Conservation (phyloP, 176 grass and related monocot species). For the Juncus effusus region DNA sequence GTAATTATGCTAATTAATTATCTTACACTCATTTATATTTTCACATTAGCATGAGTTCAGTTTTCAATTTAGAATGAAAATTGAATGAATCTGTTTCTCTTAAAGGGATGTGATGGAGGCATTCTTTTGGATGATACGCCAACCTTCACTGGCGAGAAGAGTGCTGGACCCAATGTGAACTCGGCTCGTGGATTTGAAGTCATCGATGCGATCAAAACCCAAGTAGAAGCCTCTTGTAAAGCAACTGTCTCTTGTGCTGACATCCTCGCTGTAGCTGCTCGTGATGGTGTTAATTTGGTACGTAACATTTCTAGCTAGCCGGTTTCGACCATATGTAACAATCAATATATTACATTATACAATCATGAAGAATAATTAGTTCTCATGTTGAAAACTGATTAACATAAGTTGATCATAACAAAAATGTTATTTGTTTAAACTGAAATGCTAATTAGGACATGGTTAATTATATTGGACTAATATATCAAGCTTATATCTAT, state of each 20-base stretch:
- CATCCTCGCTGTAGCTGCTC: slow-evolving; percentile 60
- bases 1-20: neutral
- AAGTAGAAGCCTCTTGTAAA: slow-evolving; percentile 54
- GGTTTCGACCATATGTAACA: neutral
- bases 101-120: slow-evolving; percentile 71
- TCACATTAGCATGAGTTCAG: too few species aligned
- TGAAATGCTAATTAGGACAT: too few species aligned
- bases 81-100: neutral
- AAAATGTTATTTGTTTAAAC: too few species aligned
- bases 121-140: slow-evolving; percentile 63
- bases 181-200: slow-evolving; percentile 60
- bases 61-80: neutral
- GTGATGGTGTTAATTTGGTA: slow-evolving; percentile 55
- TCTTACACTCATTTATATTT: neutral
- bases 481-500: neutral
- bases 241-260: slow-evolving; percentile 75
- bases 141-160: slow-evolving; percentile 67
- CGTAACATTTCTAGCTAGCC: neutral
- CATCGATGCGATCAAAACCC: slow-evolving; percentile 56
- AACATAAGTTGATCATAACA: too few species aligned
- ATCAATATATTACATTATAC: neutral
- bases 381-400: neutral
- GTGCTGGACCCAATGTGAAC: slow-evolving; percentile 44
- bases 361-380: neutral
- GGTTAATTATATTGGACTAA: too few species aligned